Percentiles rank a stretch among this genome's conserved stretches.
These are phyloP conservation scores for Agastache rugosa DNA, from an alignment of 257 asterid species.

Conservation along the genomic window DNA sequence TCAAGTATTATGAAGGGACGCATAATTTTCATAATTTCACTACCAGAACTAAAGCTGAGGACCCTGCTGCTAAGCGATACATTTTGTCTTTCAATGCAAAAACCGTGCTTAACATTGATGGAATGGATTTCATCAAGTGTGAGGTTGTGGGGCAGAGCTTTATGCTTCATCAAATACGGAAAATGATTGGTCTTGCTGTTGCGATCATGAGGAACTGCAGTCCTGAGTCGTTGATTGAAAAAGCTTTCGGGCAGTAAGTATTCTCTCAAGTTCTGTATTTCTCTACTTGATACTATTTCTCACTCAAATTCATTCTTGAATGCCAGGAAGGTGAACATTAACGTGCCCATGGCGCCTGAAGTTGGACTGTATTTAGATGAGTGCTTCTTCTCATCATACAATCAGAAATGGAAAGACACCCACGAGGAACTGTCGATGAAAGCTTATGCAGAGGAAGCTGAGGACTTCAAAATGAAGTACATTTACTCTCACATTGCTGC, in stretches of 20 bases:
- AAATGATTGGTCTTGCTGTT: slow-evolving; percentile 96
- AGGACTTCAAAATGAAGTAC: slow-evolving; percentile 80
- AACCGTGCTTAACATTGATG: slow-evolving; percentile 56
- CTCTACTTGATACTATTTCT: not conserved
- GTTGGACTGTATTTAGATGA: slow-evolving; percentile 95
- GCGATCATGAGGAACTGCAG: slow-evolving; percentile 85
- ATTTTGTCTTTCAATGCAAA: slow-evolving; percentile 76
- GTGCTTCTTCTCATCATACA: slow-evolving; percentile 90
- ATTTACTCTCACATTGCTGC: slow-evolving; percentile 80
- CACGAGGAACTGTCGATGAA: slow-evolving; percentile 93
- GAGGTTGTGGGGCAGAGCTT: slow-evolving; percentile 97
- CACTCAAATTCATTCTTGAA: slow-evolving; percentile 30
- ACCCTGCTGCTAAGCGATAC: slow-evolving; percentile 83
- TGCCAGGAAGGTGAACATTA: slow-evolving; percentile 73
- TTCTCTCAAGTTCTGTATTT: not conserved
- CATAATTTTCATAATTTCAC: slow-evolving; percentile 96
- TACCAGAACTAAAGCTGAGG: slow-evolving; percentile 88
- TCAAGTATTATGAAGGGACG: slow-evolving; percentile 79
- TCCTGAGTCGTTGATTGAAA: slow-evolving; percentile 70
- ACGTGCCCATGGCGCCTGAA: slow-evolving; percentile 97
- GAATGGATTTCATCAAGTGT: slow-evolving; percentile 89
- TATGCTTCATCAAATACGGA: slow-evolving; percentile 98
- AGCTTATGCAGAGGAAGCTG: slow-evolving; percentile 66
- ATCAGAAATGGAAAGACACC: slow-evolving; percentile 68
- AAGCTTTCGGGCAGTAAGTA: slow-evolving; percentile 74